Evolutionary conservation across 2,329 filamentous ascomycete species (phyloP), one percentile per base, ranked within the genome.

Genomic region (Botrytis galanthina): DNA sequence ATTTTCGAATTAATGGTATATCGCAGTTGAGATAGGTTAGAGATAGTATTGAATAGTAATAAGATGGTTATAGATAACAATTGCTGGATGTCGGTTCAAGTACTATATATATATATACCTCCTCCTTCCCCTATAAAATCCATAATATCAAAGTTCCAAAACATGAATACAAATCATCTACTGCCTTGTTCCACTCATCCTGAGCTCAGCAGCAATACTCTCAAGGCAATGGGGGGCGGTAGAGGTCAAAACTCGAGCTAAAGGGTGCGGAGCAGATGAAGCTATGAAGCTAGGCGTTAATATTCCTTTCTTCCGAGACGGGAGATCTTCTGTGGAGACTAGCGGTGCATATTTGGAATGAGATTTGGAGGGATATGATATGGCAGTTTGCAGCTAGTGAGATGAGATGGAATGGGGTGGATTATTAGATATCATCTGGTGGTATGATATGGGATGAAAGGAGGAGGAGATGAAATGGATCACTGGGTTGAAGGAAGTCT

Each of bases 161-260:
- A 8, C 51, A 54, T 54, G 51, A 54, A 54, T 29, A 16, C 51
- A 57, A 57, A 57, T 57, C n/a, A 32, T 57, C 51, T 18, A 32
- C 51, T 57, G 51, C 12, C 51, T 57, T 18, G 16, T 57, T 57
- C 51, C 51, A 12, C n/a, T 29, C 51, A 54, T 54, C n/a, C 51
- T 18, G n/a, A 29, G 14, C 51, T 29, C n/a, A 29, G 26, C 6
- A 54, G 51, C 51, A 54, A 54, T 18, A 29, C 12, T 16, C 29
- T 29, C n/a, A 29, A 29, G 51, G 16, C 6, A 54, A 18, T 29
- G n/a, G 14, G 51, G 26, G 51, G 57, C 20, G 60, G 60, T 39
- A 18, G 22, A 62, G 35, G 60, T 39, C 35, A n/a, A 62, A 62
- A 60, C 59, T 60, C 57, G 57, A 61, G 59, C 59, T 61, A 39